Percentiles rank a stretch among this genome's conserved stretches.
Evolutionary conservation across 2,329 filamentous ascomycete species (phyloP).

Genomic region (Pezicula radicicola): DNA sequence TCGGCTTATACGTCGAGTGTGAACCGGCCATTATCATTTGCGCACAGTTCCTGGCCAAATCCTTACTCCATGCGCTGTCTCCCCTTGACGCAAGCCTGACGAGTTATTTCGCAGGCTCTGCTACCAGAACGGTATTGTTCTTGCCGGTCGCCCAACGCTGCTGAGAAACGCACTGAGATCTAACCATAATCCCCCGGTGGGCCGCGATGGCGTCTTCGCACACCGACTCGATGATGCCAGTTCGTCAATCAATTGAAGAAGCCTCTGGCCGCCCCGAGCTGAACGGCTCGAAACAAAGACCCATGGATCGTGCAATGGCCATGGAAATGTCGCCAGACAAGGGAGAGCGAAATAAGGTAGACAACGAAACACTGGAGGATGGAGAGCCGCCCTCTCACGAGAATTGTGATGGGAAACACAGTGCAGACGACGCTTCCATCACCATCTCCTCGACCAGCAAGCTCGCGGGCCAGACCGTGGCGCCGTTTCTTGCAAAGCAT

Average conservation of each 20-base stretch:
- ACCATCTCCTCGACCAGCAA: conserved; percentile 23
- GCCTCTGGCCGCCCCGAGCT: conserved; percentile 8
- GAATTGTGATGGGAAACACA: conserved; percentile 20
- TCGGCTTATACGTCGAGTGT: not conserved
- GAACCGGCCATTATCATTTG: not conserved
- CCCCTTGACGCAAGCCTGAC: not conserved
- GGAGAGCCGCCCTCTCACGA: conserved; percentile 21
- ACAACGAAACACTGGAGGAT: conserved; percentile 5
- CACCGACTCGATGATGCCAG: conserved; percentile 13
- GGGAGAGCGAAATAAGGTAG: conserved; percentile 1
- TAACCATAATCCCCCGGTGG: not conserved
- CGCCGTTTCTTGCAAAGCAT: conserved; percentile 83
- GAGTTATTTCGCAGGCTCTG: not conserved
- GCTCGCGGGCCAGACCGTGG: conserved; percentile 26
- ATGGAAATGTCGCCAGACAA: conserved; percentile 12
- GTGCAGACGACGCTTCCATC: conserved; percentile 17
- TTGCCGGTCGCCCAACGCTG: not conserved
- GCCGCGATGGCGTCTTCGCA: conserved; percentile 20
- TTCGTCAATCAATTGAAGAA: conserved; percentile 25
- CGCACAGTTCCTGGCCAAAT: not conserved
- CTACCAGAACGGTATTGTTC: not conserved
- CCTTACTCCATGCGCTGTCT: not conserved
- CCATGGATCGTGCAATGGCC: conserved; percentile 7
- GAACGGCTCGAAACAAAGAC: conserved; percentile 5
- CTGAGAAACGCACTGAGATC: not conserved